phyloP scores from a whole-genome alignment of 305 asterid species.

The Solanum hybrid region DNA sequence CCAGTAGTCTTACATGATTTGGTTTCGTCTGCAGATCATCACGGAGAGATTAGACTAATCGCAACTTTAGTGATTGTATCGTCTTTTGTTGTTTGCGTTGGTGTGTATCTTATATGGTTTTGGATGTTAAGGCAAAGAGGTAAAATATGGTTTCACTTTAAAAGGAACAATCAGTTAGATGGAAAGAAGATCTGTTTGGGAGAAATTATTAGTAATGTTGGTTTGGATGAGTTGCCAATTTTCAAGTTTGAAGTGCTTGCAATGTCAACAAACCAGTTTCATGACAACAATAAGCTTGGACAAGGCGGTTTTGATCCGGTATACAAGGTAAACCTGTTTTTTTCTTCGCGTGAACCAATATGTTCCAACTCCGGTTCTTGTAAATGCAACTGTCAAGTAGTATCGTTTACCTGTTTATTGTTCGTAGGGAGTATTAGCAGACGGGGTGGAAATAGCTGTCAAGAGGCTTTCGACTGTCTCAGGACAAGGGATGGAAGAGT shows the following conservation, averaged over 20 bases:
- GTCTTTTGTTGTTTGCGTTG: background rate
- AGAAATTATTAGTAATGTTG: background rate
- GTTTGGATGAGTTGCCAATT: conserved; percentile 31
- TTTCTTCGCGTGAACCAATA: background rate
- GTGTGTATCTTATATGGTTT: conserved; percentile 11
- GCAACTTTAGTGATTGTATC: background rate
- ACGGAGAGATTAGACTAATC: background rate
- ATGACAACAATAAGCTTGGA: conserved; percentile 49
- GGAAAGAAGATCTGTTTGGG: background rate
- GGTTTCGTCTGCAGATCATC: background rate
- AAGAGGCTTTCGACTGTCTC: conserved; percentile 73
- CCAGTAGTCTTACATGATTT: background rate
- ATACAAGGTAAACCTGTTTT: conserved; percentile 36
- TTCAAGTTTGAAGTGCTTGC: conserved; percentile 23
- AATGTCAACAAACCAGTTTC: conserved; percentile 25
- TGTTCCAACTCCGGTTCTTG: background rate
- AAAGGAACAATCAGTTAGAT: background rate
- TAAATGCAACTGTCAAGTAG: background rate
- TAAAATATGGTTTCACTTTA: background rate
- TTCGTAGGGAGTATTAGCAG: conserved; percentile 50
- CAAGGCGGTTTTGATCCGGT: conserved; percentile 86
- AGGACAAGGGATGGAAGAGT: conserved; percentile 68
- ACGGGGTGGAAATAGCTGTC: conserved; percentile 60
- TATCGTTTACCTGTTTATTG: background rate
- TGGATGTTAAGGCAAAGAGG: background rate